Base-by-base conservation (phyloP, 345 rosid genomes). In the Bretschneidera sinensis region DNA sequence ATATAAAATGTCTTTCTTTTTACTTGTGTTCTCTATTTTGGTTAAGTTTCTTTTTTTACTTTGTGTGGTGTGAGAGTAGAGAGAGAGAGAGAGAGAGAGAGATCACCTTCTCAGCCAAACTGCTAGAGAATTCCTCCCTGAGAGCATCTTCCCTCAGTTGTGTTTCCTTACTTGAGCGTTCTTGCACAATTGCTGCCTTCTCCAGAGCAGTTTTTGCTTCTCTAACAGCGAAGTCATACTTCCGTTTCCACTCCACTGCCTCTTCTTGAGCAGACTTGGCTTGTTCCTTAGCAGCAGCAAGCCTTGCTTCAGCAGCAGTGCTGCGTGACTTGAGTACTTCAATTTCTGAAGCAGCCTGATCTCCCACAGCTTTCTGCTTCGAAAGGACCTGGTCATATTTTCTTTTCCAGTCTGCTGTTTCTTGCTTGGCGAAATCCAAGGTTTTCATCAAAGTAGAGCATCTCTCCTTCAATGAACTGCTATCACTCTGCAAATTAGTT, bases 211-310 rank as follows among this genome's bases (percentile, higher is more conserved):
- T 75, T 73, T 85, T 91, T 48, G 97, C 94, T 62, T 91, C 97
- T 76, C 92, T 82, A 51, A 85, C 85, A 47, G 96, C 94, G 60
- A 73, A 74, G 64, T 86, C 97, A 63, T 83, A 95, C 77, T 91
- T 95, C 61, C 97, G 80, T 71, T 86, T 83, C 99, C 99, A 95
- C 57, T 95, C 97, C 59, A 71, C 81, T 6, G 97, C 91, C 75
- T 88, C 97, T 71, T 86, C 97, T 78, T 88, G 89, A 63, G 96
- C 91, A 62, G 97, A 82, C 62, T 76, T 77, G 39, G 84, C 83
- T 65, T 88, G 95, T 70, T 95, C 99, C 77, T 74, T 81, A 50
- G 96, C 91, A 71, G 99, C 99, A 79, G 89, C 92, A 58, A 95
- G 71, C 74, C 97, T 88, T 58, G 97, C 97, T 70, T 95, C 99